Conservation (phyloP, 1,139 yeast species). For the Candida tetrigidarum region DNA sequence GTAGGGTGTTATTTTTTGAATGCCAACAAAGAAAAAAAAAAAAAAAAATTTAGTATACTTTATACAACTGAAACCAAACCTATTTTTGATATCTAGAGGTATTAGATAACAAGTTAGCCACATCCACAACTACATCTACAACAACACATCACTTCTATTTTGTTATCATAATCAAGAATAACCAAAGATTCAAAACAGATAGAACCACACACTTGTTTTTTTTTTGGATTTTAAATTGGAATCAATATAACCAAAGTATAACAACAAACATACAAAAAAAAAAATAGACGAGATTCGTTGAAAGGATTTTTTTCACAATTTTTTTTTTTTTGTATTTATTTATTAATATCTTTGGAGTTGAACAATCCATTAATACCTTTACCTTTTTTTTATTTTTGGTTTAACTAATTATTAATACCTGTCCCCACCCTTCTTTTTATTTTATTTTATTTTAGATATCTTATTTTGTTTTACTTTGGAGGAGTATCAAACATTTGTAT, state of each 20-base stretch:
- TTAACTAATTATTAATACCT: slow-evolving; percentile 2
- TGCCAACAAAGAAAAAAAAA: slow-evolving; percentile 1
- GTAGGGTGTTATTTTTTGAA: slow-evolving; percentile 4
- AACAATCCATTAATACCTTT: slow-evolving; percentile 2
- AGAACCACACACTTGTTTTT: not conserved
- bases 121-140: too few species aligned
- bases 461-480: too few species aligned
- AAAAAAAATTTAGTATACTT: slow-evolving; percentile 2
- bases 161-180: too few species aligned
- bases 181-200: not conserved
- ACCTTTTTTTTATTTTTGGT: not conserved
- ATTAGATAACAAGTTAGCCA: not conserved
- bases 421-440: not conserved
- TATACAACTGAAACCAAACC: not conserved
- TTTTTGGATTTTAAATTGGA: too few species aligned
- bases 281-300: slow-evolving; percentile 6
- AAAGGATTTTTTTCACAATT: too few species aligned
- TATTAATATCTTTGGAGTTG: not conserved
- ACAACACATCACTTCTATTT: too few species aligned
- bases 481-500: not conserved
- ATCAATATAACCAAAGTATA: slow-evolving; percentile 1
- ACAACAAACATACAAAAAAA: not conserved
- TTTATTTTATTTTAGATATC: too few species aligned
- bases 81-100: slow-evolving; percentile 1
- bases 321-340: not conserved